phyloP scores from a whole-genome alignment of 306 rosid genomes.

The Purshia tridentata region DNA sequence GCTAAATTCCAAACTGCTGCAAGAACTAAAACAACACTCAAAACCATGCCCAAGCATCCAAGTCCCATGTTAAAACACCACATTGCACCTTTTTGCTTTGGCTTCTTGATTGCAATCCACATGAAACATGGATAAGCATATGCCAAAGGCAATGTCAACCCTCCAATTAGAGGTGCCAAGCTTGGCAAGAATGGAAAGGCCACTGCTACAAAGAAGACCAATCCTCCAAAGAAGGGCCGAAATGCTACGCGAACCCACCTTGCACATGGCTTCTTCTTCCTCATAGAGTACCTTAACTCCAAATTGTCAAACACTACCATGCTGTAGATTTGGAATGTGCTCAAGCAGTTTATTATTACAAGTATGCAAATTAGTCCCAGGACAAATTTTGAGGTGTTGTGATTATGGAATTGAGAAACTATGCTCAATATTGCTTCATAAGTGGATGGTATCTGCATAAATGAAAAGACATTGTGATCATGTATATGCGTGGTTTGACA shows the following conservation, averaged over 20 bases:
- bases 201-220: constrained; percentile 48
- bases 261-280: constrained; percentile 45
- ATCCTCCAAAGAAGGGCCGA: constrained; percentile 53
- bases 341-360: constrained; percentile 37
- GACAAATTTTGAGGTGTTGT: constrained; percentile 34
- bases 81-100: constrained; percentile 14
- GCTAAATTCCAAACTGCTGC: constrained; percentile 43
- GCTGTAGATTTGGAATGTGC: constrained; percentile 61
- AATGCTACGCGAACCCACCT: constrained; percentile 33
- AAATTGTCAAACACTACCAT: constrained; percentile 71
- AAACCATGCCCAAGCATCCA: constrained; percentile 51
- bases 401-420: constrained; percentile 32
- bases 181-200: constrained; percentile 60
- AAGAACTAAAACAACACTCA: constrained; percentile 41
- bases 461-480: background rate
- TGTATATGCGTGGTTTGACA: background rate
- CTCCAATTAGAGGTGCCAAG: constrained; percentile 49
- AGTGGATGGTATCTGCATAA: background rate
- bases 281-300: constrained; percentile 43
- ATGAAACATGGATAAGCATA: constrained; percentile 78
- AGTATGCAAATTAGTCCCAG: constrained; percentile 45
- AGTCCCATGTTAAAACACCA: constrained; percentile 49
- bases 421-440: constrained; percentile 11
- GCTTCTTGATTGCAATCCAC: constrained; percentile 65
- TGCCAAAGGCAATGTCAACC: constrained; percentile 56